Evolutionary conservation across 2,329 filamentous ascomycete genomes (phyloP), one percentile per base, ranked within the genome.

Genomic region (Xylaria hypoxylon): DNA sequence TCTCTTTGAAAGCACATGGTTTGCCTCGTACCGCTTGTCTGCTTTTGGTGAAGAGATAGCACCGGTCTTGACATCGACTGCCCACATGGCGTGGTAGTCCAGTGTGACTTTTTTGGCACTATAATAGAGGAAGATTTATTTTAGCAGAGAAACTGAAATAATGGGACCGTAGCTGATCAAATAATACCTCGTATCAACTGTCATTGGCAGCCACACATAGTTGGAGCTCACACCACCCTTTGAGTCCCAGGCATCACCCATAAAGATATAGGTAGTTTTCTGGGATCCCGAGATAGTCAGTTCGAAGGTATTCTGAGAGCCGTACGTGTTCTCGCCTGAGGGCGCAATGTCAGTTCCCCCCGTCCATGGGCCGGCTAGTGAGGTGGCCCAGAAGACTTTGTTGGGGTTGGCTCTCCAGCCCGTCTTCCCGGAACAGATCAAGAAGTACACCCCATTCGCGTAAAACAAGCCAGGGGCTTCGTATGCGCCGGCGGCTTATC

Each of bases 21-120:
- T 72, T 13, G 77, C 77, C 59, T 78, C 77, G 67, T 80, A 80
- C n/a, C 78, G 74, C 67, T 77, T 79, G 67, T 72, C 72, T 28
- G 70, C 50, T 53, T 53, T 70, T 42, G 61, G 71, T 26, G 77
- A 74, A 28, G 69, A 75, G 13, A 81, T 76, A 2, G 74, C 77
- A 6, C 79, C 79, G 5, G 79, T 81, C 10, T 73, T 75, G 1
- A 77, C 72, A 59, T 81, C 77, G 28, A 81, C 72, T 68, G 78
- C 79, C 79, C 79, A 81, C 77, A 80, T 79, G 19, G 76, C 71
- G 70, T 80, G 75, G 59, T 80, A 80, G 44, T 80, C 74, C 45
- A 81, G 67, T 73, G 48, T 53, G 26, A 35, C 17, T n/a, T 17
- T 24, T 19, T 50, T 22, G 5, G 24, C 8, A 38, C 42, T 53